A percentile compares a stretch with the other conserved stretches of the same genome.
phyloP scores from a whole-genome alignment of 2,329 filamentous ascomycete species.

The Fusarium mundagurra region DNA sequence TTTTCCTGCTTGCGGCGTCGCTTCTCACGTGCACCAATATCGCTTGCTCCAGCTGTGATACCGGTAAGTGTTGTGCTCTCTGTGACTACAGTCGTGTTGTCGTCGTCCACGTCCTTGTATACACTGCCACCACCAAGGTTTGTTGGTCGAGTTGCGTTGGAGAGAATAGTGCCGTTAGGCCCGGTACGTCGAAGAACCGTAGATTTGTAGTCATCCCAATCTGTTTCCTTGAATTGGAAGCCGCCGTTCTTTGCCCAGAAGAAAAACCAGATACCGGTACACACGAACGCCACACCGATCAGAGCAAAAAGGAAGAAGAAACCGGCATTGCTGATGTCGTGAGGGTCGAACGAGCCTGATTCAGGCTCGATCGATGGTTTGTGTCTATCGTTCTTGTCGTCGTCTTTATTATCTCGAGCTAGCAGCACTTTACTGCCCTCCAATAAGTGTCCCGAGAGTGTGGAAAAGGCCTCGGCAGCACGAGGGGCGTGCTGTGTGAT shows the following conservation, averaged over 20 bases:
- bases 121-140: conserved; percentile 88
- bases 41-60: conserved; percentile 67
- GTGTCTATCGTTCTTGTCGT: conserved; percentile 35
- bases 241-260: conserved; percentile 98
- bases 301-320: conserved; percentile 89
- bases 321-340: conserved; percentile 71
- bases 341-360: conserved; percentile 62
- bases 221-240: conserved; percentile 83
- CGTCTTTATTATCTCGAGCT: conserved; percentile 50
- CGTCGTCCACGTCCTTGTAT: conserved; percentile 73
- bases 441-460: conserved; percentile 53
- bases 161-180: conserved; percentile 86
- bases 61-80: conserved; percentile 60
- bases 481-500: conserved; percentile 26
- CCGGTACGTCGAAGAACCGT: conserved; percentile 90
- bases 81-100: conserved; percentile 57
- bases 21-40: conserved; percentile 65
- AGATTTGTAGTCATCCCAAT: conserved; percentile 99
- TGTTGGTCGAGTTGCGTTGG: conserved; percentile 83
- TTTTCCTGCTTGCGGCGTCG: conserved; percentile 63
- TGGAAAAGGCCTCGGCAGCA: conserved; percentile 39
- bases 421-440: conserved; percentile 55
- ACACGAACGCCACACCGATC: conserved; percentile 79
- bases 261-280: conserved; percentile 93
- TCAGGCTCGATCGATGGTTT: conserved; percentile 52